phyloP scores from a whole-genome alignment of 1,139 yeast genomes.

The Geotrichum siamense region DNA sequence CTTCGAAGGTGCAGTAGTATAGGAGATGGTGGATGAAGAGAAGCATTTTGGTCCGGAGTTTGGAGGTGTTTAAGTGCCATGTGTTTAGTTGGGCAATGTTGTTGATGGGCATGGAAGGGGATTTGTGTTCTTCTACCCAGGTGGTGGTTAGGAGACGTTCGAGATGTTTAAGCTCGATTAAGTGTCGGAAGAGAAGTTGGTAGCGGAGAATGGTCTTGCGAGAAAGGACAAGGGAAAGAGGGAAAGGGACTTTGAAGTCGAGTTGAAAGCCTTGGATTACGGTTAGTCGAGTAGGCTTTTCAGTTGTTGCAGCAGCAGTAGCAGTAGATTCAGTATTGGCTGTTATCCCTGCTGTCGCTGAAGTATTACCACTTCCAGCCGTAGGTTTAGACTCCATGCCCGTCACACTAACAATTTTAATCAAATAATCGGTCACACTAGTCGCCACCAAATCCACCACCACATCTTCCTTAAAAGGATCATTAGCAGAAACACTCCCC shows the following conservation, averaged over 20 bases:
- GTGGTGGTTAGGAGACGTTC: conserved; percentile 54
- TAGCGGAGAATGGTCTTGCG: conserved; percentile 69
- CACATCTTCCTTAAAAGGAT: conserved; percentile 37
- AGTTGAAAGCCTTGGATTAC: conserved; percentile 57
- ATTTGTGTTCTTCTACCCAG: conserved; percentile 67
- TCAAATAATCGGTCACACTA: conserved; percentile 49
- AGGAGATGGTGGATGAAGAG: conserved; percentile 52
- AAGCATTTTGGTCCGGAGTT: conserved; percentile 56
- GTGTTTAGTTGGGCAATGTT: conserved; percentile 36
- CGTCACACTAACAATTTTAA: conserved; percentile 55
- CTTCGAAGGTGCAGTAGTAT: conserved; percentile 52
- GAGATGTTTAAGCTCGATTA: conserved; percentile 55
- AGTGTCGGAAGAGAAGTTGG: conserved; percentile 70
- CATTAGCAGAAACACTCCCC: conserved; percentile 36
- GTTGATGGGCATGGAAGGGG: conserved; percentile 52
- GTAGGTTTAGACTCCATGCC: conserved; percentile 49
- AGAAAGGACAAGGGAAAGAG: conserved; percentile 67
- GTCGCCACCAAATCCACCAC: conserved; percentile 28
- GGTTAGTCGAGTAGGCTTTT: conserved; percentile 21
- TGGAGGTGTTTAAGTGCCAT: conserved; percentile 54
- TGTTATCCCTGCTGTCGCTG: background rate
- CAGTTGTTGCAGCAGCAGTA: background rate
- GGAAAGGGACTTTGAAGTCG: conserved; percentile 73
- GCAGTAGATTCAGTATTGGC: background rate
- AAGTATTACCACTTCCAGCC: conserved; percentile 8